A percentile compares a stretch with the other conserved stretches of the same genome.
phyloP scores from a whole-genome alignment of 257 asterid species.

The Penstemon davidsonii region DNA sequence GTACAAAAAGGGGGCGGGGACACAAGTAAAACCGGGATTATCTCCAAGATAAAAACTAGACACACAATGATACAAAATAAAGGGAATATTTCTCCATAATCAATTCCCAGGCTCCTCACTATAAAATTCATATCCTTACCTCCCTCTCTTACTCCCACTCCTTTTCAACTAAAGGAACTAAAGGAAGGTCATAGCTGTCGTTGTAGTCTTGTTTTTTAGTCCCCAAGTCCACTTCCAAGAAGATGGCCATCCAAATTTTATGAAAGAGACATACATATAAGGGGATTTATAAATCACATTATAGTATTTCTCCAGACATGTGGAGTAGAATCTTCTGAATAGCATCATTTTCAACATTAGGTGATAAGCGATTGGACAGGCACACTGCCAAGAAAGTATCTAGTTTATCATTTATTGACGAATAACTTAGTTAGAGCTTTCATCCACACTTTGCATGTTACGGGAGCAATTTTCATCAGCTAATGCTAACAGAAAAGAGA shows the following conservation, averaged over 20 bases:
- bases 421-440: neutral
- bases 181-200: conserved; percentile 17
- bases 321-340: too few relatives aligned
- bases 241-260: neutral
- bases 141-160: neutral
- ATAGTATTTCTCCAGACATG: too few relatives aligned
- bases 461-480: conserved; percentile 13
- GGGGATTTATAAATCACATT: conserved; percentile 12
- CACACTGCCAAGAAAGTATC: neutral
- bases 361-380: conserved; percentile 1
- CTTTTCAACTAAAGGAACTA: conserved; percentile 4
- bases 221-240: conserved; percentile 23
- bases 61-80: neutral
- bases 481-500: conserved; percentile 17
- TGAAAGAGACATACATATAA: conserved; percentile 1
- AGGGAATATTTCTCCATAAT: neutral
- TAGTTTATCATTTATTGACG: conserved; percentile 9
- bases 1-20: too few relatives aligned
- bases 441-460: conserved; percentile 8
- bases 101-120: neutral
- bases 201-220: neutral
- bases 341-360: neutral
- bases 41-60: neutral
- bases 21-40: too few relatives aligned
- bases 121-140: neutral